Conservation (phyloP, 148 eudicot genomes). For the Rhododendron ferrugineum region DNA sequence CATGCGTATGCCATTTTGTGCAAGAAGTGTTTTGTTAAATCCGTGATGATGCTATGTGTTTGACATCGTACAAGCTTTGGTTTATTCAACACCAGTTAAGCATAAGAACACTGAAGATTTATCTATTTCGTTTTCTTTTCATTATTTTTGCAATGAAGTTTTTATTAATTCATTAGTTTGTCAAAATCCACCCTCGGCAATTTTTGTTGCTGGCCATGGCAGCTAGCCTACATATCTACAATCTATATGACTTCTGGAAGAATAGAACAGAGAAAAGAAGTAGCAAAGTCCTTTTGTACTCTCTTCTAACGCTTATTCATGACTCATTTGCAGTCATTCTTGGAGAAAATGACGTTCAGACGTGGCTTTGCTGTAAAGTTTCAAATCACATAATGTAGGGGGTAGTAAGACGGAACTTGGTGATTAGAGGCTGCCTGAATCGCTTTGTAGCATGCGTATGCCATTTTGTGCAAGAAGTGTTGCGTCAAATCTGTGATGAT, state of each 20-base stretch:
- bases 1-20: not conserved
- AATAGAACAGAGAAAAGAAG: not conserved
- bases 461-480: not conserved
- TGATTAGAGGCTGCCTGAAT: not conserved
- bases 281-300: not conserved
- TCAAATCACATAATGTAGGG: not conserved
- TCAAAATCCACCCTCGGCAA: not conserved
- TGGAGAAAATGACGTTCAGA: not conserved
- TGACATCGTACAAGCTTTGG: not conserved
- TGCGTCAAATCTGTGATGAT: not conserved
- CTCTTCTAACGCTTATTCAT: too few relatives aligned
- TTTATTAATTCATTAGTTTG: not conserved
- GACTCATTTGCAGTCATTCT: not conserved
- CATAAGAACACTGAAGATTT: too few relatives aligned
- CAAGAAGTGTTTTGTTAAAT: not conserved
- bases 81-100: not conserved
- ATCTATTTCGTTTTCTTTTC: not conserved
- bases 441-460: not conserved
- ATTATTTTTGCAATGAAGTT: too few relatives aligned
- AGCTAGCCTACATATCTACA: too few relatives aligned
- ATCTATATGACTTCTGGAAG: too few relatives aligned
- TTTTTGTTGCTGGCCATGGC: not conserved
- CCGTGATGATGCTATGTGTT: not conserved
- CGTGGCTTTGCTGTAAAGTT: not conserved
- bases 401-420: not conserved